Evolutionary conservation across 1,139 yeast species (phyloP), one percentile per base, ranked within the genome.

Genomic region (Wickerhamiella infanticola): DNA sequence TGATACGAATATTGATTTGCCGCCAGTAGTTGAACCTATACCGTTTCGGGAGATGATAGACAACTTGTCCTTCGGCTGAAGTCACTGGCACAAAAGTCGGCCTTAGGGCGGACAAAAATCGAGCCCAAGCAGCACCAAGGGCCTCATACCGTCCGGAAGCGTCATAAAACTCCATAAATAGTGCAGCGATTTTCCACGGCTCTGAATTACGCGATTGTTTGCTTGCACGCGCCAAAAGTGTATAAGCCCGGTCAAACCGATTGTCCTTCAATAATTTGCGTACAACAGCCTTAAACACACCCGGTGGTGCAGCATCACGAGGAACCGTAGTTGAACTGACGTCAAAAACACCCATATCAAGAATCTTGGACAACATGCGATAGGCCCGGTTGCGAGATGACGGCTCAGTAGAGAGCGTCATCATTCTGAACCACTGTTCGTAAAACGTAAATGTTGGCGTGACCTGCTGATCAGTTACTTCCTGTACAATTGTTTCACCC

Each of bases 201-300:
- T 48, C 49, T 6, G 40, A 37, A 33, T 26, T 7, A 7, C 11
- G 7, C 9, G 7, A 29, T 11, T 29, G 33, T 7, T 11, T 7
- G 27, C 24, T 37, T 25, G 44, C 42, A 5, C 42, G 33, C 44
- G 39, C 46, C 44, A 54, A 45, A 42, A 54, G 48, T 18, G 41
- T 37, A 24, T 46, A 44, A 7, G 57, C 57, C 18, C 42, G 13
- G 3, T 11, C 39, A n/a, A 18, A 39, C n/a, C 43, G 39, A 2
- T 42, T 45, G 2, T 31, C 9, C 27, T 50, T 48, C 26, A 51
- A 39, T 37, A 52, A 46, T 3, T 45, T 44, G 8, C 49, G 33
- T 4, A 53, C 48, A 4, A 53, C 49, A 2, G 53, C 53, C 39
- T 51, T 47, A 11, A 53, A 24, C n/a, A 48, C 48, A 3, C 42